Conservation (phyloP, 345 rosid species). For the Citrus maxima region DNA sequence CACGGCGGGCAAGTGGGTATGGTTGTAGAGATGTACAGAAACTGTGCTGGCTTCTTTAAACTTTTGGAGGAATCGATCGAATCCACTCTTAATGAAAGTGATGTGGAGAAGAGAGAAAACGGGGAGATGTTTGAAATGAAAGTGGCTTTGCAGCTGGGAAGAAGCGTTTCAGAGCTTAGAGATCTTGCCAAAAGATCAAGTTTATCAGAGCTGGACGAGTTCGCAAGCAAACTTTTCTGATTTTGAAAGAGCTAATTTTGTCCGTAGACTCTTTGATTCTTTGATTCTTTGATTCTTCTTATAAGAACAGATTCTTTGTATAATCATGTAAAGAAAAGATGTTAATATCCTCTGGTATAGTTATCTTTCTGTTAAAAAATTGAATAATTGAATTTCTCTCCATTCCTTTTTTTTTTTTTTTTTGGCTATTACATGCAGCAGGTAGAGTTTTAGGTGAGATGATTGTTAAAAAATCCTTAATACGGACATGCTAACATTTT, state of each 20-base stretch:
- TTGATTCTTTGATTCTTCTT: neutral
- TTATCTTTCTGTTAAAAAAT: neutral
- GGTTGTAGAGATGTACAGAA: constrained; percentile 56
- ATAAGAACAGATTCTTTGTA: neutral
- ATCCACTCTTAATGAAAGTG: constrained; percentile 17
- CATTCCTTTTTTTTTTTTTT: too few relatives aligned
- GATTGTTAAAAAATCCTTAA: too few relatives aligned
- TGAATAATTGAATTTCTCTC: too few relatives aligned
- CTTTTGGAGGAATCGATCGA: constrained; percentile 35
- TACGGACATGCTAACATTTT: too few relatives aligned
- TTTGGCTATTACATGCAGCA: too few relatives aligned
- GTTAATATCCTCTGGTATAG: neutral
- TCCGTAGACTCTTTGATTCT: neutral
- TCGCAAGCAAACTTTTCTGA: constrained; percentile 28
- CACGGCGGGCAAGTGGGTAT: constrained; percentile 53
- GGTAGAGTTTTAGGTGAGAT: too few relatives aligned
- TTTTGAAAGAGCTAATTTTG: neutral
- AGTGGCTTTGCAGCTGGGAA: constrained; percentile 29
- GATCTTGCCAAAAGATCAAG: constrained; percentile 20
- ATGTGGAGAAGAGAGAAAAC: constrained; percentile 21
- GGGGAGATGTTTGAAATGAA: constrained; percentile 26
- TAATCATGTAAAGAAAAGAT: neutral
- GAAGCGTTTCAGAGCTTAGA: constrained; percentile 25
- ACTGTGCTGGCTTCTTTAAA: constrained; percentile 37
- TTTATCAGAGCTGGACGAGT: constrained; percentile 4